Conservation (phyloP, 805 yeast species). For the Saccharomycopsis microspora region DNA sequence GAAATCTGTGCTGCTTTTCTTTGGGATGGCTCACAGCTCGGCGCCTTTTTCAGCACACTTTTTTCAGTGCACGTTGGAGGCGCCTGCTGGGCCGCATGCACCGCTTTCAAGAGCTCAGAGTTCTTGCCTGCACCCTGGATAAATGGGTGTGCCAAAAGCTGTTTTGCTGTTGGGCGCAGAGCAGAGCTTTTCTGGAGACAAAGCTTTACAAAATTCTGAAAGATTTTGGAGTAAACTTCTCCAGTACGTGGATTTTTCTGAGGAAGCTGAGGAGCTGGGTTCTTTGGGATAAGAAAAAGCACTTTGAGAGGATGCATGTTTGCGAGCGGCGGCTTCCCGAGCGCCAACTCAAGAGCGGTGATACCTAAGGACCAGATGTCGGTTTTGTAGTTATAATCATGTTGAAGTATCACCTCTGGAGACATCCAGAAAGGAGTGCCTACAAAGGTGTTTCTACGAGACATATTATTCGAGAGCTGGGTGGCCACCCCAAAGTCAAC, state of each 20-base stretch:
- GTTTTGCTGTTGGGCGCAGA: constrained; percentile 52
- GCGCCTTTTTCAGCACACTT: constrained; percentile 27
- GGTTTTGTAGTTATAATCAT: constrained; percentile 73
- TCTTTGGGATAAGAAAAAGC: constrained; percentile 37
- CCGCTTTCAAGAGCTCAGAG: constrained; percentile 25
- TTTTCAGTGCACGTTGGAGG: constrained; percentile 13
- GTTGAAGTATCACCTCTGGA: constrained; percentile 72
- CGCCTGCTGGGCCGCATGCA: constrained; percentile 26
- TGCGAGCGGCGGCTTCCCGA: constrained; percentile 61
- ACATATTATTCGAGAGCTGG: constrained; percentile 55
- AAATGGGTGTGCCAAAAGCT: constrained; percentile 54
- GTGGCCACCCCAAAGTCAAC: constrained; percentile 95
- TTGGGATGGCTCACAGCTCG: too few relatives aligned
- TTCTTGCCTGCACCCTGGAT: constrained; percentile 31
- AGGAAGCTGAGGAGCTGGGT: constrained; percentile 29
- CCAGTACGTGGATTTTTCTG: constrained; percentile 17
- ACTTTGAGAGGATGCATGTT: constrained; percentile 47
- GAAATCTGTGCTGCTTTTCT: constrained; percentile 23
- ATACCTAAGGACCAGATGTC: constrained; percentile 95
- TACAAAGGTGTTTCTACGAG: constrained; percentile 64
- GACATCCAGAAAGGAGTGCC: constrained; percentile 99
- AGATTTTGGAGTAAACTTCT: constrained; percentile 30
- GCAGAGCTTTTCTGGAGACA: constrained; percentile 68
- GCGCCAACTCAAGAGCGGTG: constrained; percentile 61
- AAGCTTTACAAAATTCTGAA: constrained; percentile 53